Base-by-base conservation (phyloP, 495 filamentous ascomycete species). In the Bathelium albidoporum region DNA sequence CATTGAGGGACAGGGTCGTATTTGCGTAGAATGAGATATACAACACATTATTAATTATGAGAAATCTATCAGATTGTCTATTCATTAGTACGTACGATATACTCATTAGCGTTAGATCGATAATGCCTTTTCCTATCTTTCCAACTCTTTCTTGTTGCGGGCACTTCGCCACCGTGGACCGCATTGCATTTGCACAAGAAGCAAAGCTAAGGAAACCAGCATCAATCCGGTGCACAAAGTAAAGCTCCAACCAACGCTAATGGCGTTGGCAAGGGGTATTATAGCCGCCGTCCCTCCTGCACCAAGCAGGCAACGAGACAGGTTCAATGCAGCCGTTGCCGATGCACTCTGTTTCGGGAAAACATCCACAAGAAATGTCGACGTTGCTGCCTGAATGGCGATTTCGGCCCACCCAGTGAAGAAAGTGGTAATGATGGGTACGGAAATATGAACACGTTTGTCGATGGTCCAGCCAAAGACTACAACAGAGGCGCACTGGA, bases 201-300 rank as follows among this genome's bases (percentile, higher is more conserved):
- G 49, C 4, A 55, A 24, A 2, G 29, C 20, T 24, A 55, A 55
- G 5, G 49, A 55, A 7, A 55, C 7, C 5, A 55, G n/a, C 49
- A 55, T 26, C 10, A 55, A 10, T 4, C 20, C 49, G 3, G 49
- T 55, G 29, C 49, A 55, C 28, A 71, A 44, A 1, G 73, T 76
- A 64, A 75, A 77, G 18, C 69, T 70, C 75, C 75, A 77, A 12
- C 75, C 75, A 22, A 66, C 59, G 16, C 66, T 69, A 58, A 75
- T 66, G 1, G 60, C 70, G 44, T 68, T 52, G 12, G 72, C 61
- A 61, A 77, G 62, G 2, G 72, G 73, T 26, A 74, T 67, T 32
- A 77, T 60, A 20, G 64, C 65, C 2, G 72, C 74, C 2, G 68
- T 63, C 10, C 68, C 72, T 16, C 61, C 65, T 11, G 75, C 75